Evolutionary conservation across 179 eudicot genomes (phyloP).

Genomic region (Pouteria campechiana): DNA sequence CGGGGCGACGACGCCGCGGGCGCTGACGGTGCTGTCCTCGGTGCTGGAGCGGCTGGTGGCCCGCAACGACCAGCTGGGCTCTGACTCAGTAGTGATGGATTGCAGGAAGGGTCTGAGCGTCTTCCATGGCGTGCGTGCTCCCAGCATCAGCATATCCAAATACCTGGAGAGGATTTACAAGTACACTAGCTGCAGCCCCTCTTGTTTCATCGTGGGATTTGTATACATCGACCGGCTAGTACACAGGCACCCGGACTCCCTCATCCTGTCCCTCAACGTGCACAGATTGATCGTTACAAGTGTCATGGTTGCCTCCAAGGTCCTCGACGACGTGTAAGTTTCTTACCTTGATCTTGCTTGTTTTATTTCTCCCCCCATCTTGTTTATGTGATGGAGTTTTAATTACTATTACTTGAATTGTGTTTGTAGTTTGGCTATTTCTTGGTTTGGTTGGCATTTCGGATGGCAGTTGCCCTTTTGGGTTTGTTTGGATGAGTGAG

Average conservation of each 20-base stretch:
- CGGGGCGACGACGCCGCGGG: conserved; percentile 41
- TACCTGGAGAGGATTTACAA: conserved; percentile 87
- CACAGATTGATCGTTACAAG: conserved; percentile 76
- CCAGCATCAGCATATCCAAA: conserved; percentile 62
- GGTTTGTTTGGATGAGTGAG: too few species aligned
- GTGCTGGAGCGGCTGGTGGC: conserved; percentile 60
- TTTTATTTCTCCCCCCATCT: background rate
- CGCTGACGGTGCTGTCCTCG: conserved; percentile 40
- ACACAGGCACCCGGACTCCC: conserved; percentile 61
- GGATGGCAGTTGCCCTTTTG: too few species aligned
- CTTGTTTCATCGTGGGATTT: conserved; percentile 86
- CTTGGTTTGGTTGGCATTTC: background rate
- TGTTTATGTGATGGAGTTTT: background rate
- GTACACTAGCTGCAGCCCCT: conserved; percentile 79
- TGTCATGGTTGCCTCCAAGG: conserved; percentile 81
- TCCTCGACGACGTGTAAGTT: conserved; percentile 80
- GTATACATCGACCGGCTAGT: conserved; percentile 76
- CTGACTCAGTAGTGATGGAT: background rate
- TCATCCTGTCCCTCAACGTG: conserved; percentile 66
- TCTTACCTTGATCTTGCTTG: conserved; percentile 3
- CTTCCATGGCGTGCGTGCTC: conserved; percentile 71
- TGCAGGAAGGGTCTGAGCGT: conserved; percentile 54
- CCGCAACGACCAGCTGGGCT: conserved; percentile 44
- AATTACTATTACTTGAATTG: background rate
- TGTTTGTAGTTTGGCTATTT: background rate